Evolutionary conservation across 345 rosid genomes (phyloP), one percentile per base, ranked within the genome.

Genomic region (Xanthoceras sorbifolium): DNA sequence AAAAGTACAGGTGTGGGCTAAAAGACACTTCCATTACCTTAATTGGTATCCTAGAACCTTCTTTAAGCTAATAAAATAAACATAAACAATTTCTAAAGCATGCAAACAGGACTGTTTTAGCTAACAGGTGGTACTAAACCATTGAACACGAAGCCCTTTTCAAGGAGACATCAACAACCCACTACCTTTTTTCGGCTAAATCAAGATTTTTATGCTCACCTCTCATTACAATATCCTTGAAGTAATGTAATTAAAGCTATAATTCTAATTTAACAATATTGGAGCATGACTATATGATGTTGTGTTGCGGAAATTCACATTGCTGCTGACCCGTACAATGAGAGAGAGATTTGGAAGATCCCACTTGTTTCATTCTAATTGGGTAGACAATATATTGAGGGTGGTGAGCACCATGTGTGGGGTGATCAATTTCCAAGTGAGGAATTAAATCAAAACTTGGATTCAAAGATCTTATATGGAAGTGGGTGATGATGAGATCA

Each of bases 41-140:
- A 83, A 72, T 69, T 84, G 79, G 90, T 72, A 85, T 78, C 79
- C 92, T 76, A 85, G 88, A 87, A 87, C 73, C 83, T 84, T 90
- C 89, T 67, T 75, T 67, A 67, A 55, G 44, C 60, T 77, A 50
- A 75, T 59, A 32, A 71, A 75, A 57, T 52, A 31, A 25, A 7
- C 23, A 36, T 28, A 81, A 81, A 80, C 61, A 64, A 85, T 71
- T 57, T 28, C 38, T 40, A 57, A 80, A 73, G 84, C 79, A 67
- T 82, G 84, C 63, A 75, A 52, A 73, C 80, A 74, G 61, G 83
- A 72, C 46, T 74, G 44, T 40, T 63, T 67, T 75, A 40, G 10
- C 18, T 81, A 69, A 85, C 92, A 89, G 46, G 70, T 84, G 92
- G 69, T 62, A 11, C 40, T 6, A 3, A 44, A 18, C 31, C 32